Conservation (phyloP, 768 basidiomycete species). For the Tylopilus rubrobrunneus region DNA sequence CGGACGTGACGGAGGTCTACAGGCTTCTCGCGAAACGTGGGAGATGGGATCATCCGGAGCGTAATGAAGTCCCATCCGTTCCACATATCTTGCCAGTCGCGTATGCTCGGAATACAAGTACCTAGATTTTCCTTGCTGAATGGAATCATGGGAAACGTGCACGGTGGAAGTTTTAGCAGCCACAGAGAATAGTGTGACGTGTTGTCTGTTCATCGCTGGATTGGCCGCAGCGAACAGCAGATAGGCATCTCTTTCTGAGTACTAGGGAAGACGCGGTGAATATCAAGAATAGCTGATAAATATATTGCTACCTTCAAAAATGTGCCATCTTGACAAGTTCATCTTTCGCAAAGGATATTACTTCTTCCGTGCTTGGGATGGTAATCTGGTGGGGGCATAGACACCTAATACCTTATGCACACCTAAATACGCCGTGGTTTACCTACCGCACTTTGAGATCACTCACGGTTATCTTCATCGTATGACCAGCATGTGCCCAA, state of each 20-base stretch:
- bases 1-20: conserved; percentile 94
- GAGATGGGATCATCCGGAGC: conserved; percentile 79
- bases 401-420: conserved; percentile 83
- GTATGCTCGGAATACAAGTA: conserved; percentile 57
- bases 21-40: conserved; percentile 86
- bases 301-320: conserved; percentile 70
- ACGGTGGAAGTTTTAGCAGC: conserved; percentile 84
- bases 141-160: conserved; percentile 59
- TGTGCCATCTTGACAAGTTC: conserved; percentile 85
- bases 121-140: conserved; percentile 35
- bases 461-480: conserved; percentile 51
- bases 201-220: conserved; percentile 82
- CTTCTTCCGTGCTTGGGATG: conserved; percentile 42
- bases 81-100: conserved; percentile 86
- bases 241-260: conserved; percentile 67
- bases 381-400: conserved; percentile 53
- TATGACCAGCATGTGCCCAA: conserved; percentile 71
- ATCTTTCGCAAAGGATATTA: conserved; percentile 54
- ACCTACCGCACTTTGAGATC: no score
- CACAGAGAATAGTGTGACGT: conserved; percentile 75
- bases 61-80: conserved; percentile 85
- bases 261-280: conserved; percentile 44
- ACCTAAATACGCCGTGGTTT: conserved; percentile 38
- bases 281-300: not conserved
- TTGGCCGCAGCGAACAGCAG: conserved; percentile 71